A percentile compares a stretch with the other conserved stretches of the same genome.
phyloP scores from a whole-genome alignment of 2,329 filamentous ascomycete species.

The Trichoderma afroharzianum region DNA sequence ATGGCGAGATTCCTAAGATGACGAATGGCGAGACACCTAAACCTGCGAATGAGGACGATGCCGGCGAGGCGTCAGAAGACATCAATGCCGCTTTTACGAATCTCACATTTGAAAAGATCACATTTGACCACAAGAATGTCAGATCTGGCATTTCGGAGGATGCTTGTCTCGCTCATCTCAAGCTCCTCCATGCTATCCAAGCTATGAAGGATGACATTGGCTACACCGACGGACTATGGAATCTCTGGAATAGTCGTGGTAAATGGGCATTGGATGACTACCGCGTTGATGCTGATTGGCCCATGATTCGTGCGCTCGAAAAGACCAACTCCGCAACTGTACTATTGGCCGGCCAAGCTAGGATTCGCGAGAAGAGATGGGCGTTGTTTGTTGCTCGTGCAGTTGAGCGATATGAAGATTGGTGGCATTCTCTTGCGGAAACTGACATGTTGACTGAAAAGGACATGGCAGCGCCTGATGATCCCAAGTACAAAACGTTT shows the following conservation, averaged over 20 bases:
- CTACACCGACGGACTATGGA: constrained; percentile 64
- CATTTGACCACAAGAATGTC: background rate
- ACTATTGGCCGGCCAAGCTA: constrained; percentile 37
- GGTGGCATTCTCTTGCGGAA: constrained; percentile 51
- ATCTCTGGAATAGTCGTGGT: constrained; percentile 50
- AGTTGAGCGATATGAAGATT: constrained; percentile 63
- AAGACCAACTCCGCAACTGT: constrained; percentile 32
- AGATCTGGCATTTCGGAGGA: constrained; percentile 30
- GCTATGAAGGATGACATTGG: constrained; percentile 64
- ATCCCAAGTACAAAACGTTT: constrained; percentile 34
- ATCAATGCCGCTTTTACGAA: background rate
- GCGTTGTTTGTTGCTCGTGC: constrained; percentile 65
- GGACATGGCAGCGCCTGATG: constrained; percentile 32
- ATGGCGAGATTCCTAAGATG: background rate
- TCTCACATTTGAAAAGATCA: background rate
- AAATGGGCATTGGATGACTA: constrained; percentile 17
- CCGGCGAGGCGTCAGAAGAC: background rate
- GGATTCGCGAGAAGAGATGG: constrained; percentile 70
- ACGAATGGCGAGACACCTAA: background rate
- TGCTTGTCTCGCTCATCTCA: constrained; percentile 69
- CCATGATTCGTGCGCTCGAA: constrained; percentile 12
- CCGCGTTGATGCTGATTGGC: background rate
- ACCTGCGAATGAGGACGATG: background rate
- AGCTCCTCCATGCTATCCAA: constrained; percentile 66
- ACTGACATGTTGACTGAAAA: constrained; percentile 31